Evolutionary conservation across 352 stramenopile genomes (phyloP), one percentile per base, ranked within the genome.

Genomic region (Globisporangium lucens): DNA sequence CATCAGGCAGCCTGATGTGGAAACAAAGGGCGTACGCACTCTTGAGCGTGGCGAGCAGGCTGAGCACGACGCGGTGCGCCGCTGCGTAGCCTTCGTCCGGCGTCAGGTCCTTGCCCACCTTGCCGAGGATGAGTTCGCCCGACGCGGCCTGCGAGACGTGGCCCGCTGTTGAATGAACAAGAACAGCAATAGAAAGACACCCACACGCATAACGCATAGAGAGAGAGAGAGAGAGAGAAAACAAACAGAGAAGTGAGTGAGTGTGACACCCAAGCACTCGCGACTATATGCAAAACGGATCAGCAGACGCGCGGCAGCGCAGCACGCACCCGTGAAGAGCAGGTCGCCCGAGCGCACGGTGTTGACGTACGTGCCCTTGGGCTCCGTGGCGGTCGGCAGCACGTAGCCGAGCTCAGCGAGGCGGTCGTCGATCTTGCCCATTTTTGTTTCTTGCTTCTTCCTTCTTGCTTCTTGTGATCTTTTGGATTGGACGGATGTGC

Each of bases 21-120:
- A 27, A 24, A 15, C 7, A 38, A 17, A 36, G 41, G 15, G 15
- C 13, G 4, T 4, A 71, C 73, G 75, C 72, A 82, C 80, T 77
- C 74, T 97, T 93, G 55, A 98, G 72, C 20, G 93, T 96, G 1
- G 87, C 82, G 15, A 97, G 65, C 24, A 98, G 75, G 69, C 90
- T 95, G 22, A 98, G 78, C 38, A 79, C 91, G 65, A 90, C 82
- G 59, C 78, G 72, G 49, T 89, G 75, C 1, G 93, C 91, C 9
- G 88, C 91, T 41, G 89, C 80, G 70, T 97, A 96, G 57, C 83
- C 93, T 65, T 98, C 61, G 64, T 98, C 88, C 0, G 72, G 73
- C 41, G 79, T 94, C 38, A 96, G 55, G 29, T 96, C 89, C 61
- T 79, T 73, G 58, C 90, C 90, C 49, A 97, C 68, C 68, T 94